Conservation (phyloP, 2,329 filamentous ascomycete species). For the Nothophoma quercina region DNA sequence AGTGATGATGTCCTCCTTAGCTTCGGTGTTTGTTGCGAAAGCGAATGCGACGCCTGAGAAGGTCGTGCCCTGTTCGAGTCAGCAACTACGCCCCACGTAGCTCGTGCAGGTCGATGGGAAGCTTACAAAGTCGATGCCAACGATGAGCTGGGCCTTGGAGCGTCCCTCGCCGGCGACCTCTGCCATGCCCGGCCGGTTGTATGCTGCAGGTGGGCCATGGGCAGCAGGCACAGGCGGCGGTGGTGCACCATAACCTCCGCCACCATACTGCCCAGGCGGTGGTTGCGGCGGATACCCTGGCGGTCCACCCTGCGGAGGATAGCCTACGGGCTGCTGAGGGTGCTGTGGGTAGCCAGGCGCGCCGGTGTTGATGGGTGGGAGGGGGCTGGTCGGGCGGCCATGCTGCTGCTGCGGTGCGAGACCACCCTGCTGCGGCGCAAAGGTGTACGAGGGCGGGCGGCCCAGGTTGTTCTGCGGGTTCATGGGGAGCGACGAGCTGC, state of each 20-base stretch:
- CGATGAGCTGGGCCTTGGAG: constrained; percentile 96
- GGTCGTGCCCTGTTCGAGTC: constrained; percentile 77
- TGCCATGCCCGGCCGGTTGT: constrained; percentile 47
- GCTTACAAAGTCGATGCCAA: constrained; percentile 94
- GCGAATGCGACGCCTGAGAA: constrained; percentile 97
- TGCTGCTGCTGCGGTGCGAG: constrained; percentile 46
- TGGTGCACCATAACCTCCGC: constrained; percentile 37
- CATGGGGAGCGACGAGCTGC: constrained; percentile 57
- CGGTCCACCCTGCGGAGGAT: constrained; percentile 49
- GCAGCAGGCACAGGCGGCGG: constrained; percentile 40
- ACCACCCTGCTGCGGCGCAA: constrained; percentile 52
- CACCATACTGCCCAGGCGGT: constrained; percentile 37
- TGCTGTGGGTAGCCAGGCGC: constrained; percentile 54
- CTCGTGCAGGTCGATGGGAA: neutral
- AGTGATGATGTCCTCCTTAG: constrained; percentile 97
- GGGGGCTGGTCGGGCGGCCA: constrained; percentile 61
- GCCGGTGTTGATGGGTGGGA: constrained; percentile 65
- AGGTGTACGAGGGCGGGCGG: constrained; percentile 70
- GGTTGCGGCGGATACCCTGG: constrained; percentile 44
- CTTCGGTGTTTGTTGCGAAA: constrained; percentile 93
- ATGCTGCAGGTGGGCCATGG: constrained; percentile 41
- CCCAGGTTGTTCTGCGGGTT: constrained; percentile 63
- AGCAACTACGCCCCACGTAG: constrained; percentile 43
- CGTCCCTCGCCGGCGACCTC: constrained; percentile 89
- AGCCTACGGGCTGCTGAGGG: constrained; percentile 49